A percentile compares a stretch with the other conserved stretches of the same genome.
Evolutionary conservation across 2,329 filamentous ascomycete genomes (phyloP).

Genomic region (Mycocentrospora acerina): DNA sequence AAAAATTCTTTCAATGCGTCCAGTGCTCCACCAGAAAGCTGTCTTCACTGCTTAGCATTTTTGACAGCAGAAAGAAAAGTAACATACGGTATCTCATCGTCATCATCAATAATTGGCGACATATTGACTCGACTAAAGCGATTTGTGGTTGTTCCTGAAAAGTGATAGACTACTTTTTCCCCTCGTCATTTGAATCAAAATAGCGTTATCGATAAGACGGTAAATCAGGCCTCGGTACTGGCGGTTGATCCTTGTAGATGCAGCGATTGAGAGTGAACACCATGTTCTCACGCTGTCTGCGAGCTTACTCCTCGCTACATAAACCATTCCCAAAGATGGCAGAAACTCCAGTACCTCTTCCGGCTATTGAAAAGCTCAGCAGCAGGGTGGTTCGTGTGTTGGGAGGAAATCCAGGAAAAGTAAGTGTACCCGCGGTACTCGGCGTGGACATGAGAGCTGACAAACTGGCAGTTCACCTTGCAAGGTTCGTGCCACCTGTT

Average conservation of each 20-base stretch:
- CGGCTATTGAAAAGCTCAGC: slow-evolving; percentile 75
- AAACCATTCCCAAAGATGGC: slow-evolving; percentile 55
- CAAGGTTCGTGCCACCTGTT: slow-evolving; percentile 51
- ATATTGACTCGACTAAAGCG: slow-evolving; percentile 14
- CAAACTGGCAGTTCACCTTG: slow-evolving; percentile 55
- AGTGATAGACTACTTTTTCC: slow-evolving; percentile 17
- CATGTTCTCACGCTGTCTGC: slow-evolving; percentile 28
- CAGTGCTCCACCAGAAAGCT: slow-evolving; percentile 66
- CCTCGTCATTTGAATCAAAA: slow-evolving; percentile 7
- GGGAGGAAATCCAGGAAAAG: slow-evolving; percentile 87
- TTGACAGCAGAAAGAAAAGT: not conserved
- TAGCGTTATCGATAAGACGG: slow-evolving; percentile 29
- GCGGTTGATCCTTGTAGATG: not conserved
- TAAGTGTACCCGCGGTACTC: slow-evolving; percentile 31
- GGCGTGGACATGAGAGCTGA: slow-evolving; percentile 10
- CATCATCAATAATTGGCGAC: slow-evolving; percentile 27
- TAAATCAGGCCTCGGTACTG: slow-evolving; percentile 24
- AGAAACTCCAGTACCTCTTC: slow-evolving; percentile 63
- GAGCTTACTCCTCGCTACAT: slow-evolving; percentile 16
- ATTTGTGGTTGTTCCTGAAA: slow-evolving; percentile 18
- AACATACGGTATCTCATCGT: slow-evolving; percentile 41
- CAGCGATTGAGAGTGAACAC: slow-evolving; percentile 14
- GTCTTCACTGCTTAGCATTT: slow-evolving; percentile 45
- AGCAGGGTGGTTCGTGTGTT: slow-evolving; percentile 79
- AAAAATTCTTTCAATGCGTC: slow-evolving; percentile 74